These are phyloP conservation scores for Rubia occidens DNA, from an alignment of 305 asterid species.

Conservation along the genomic window DNA sequence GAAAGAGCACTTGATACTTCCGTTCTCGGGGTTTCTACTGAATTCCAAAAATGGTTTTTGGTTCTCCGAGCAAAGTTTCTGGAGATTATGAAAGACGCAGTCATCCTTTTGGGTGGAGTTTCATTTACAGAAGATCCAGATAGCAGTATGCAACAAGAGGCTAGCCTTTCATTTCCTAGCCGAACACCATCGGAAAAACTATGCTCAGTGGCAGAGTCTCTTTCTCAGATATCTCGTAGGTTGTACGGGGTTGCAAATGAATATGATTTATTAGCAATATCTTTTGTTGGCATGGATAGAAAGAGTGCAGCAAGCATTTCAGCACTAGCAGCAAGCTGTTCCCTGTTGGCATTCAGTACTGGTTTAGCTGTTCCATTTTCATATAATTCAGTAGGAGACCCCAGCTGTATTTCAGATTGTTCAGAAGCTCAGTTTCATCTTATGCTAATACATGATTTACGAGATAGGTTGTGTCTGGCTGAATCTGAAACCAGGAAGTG, in stretches of 20 bases:
- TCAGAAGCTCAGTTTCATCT: conserved; percentile 29
- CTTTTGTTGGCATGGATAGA: conserved; percentile 55
- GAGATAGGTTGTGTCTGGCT: conserved; percentile 40
- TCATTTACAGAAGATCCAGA: conserved; percentile 24
- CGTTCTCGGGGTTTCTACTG: conserved; percentile 27
- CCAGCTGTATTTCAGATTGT: conserved; percentile 21
- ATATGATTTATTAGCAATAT: conserved; percentile 48
- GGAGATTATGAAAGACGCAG: conserved; percentile 34
- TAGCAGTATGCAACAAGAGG: conserved; percentile 22
- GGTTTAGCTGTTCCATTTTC: conserved; percentile 41
- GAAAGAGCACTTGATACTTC: conserved; percentile 40
- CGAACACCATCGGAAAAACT: conserved; percentile 19
- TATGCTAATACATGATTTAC: conserved; percentile 49
- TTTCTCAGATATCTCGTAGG: conserved; percentile 34
- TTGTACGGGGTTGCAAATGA: conserved; percentile 51
- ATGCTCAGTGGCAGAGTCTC: conserved; percentile 28
- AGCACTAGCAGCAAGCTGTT: conserved; percentile 62
- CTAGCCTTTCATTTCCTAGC: conserved; percentile 16
- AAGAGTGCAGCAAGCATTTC: conserved; percentile 46
- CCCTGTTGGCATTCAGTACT: conserved; percentile 71
- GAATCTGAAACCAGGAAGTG: conserved; percentile 39
- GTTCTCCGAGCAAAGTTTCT: conserved; percentile 48
- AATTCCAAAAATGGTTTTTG: conserved; percentile 74
- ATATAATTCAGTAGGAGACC: conserved; percentile 27
- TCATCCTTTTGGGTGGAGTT: conserved; percentile 31